Conservation (phyloP, 306 rosid species). For the Lotus japonicus region DNA sequence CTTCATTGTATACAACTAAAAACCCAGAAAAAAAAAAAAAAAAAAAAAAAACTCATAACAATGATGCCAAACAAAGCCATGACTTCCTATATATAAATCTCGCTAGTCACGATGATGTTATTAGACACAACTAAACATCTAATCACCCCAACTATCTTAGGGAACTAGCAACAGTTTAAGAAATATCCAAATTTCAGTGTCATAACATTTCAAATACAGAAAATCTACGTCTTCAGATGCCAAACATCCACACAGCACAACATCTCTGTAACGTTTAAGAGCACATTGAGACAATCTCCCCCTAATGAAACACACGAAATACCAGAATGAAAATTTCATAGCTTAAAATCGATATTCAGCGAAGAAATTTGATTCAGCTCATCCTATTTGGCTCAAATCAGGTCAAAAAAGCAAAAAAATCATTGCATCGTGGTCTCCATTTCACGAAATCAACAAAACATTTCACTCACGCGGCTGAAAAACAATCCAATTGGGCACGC, state of each 20-base stretch:
- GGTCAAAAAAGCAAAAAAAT: background rate
- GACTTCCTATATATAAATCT: background rate
- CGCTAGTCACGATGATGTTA: background rate
- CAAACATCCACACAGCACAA: no score
- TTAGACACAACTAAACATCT: background rate
- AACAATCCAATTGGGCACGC: no score
- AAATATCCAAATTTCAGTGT: background rate
- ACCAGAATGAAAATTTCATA: background rate
- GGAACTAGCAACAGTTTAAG: background rate
- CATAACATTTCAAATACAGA: background rate
- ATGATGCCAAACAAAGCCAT: no score
- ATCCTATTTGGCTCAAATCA: background rate
- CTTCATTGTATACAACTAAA: no score
- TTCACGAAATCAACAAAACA: constrained; percentile 2
- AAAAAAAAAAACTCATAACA: no score
- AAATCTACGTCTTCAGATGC: background rate
- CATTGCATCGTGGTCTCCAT: constrained; percentile 6
- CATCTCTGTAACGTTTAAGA: no score
- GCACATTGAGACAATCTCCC: background rate
- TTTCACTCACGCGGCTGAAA: no score
- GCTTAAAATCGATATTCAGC: background rate
- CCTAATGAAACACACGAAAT: background rate
- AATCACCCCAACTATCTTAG: background rate
- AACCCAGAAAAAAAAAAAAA: no score
- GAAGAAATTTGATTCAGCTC: background rate